Conservation (phyloP, 306 rosid species). For the Astragalus membranaceus region DNA sequence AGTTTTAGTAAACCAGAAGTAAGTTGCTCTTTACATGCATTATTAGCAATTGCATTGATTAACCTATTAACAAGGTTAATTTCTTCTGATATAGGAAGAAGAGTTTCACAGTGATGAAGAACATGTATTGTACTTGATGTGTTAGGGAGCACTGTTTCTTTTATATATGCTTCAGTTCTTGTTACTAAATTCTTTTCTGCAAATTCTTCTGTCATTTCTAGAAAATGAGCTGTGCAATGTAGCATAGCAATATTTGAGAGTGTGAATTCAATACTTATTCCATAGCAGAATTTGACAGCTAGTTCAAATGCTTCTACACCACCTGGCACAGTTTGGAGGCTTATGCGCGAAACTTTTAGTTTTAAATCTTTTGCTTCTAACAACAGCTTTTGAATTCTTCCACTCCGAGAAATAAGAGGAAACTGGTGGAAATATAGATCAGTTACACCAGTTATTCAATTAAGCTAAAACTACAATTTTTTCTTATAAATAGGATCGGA, state of each 20-base stretch:
- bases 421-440: slow-evolving; percentile 39
- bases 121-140: slow-evolving; percentile 72
- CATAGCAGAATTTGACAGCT: slow-evolving; percentile 90
- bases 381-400: slow-evolving; percentile 68
- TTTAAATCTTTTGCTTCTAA: slow-evolving; percentile 79
- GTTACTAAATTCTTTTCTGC: slow-evolving; percentile 69
- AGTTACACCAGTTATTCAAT: no score
- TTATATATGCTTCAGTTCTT: slow-evolving; percentile 59
- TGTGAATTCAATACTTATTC: slow-evolving; percentile 65
- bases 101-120: slow-evolving; percentile 77
- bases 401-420: slow-evolving; percentile 88
- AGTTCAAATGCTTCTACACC: slow-evolving; percentile 86
- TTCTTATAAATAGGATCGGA: no score
- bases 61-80: slow-evolving; percentile 64
- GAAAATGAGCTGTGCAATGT: slow-evolving; percentile 59
- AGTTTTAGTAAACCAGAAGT: slow-evolving; percentile 76
- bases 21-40: slow-evolving; percentile 94
- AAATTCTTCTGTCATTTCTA: slow-evolving; percentile 89
- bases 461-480: no score
- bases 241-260: slow-evolving; percentile 73
- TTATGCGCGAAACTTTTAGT: slow-evolving; percentile 53
- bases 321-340: slow-evolving; percentile 63
- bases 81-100: slow-evolving; percentile 75
- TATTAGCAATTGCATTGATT: slow-evolving; percentile 78
- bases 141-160: slow-evolving; percentile 60